phyloP scores from a whole-genome alignment of 345 rosid species.

The Salix caprea region DNA sequence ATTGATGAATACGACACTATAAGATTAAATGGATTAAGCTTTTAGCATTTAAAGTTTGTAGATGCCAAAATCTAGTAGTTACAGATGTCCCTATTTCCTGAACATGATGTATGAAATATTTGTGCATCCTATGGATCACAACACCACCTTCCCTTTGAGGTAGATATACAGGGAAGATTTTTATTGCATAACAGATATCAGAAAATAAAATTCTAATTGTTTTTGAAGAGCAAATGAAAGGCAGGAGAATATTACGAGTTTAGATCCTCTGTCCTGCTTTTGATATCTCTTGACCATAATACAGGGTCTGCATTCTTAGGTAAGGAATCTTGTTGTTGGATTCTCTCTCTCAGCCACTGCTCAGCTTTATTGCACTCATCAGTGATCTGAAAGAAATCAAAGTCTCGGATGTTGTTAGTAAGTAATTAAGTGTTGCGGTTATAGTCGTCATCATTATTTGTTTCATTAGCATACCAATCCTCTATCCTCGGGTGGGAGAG shows the following conservation, averaged over 20 bases:
- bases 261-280: slow-evolving; percentile 46
- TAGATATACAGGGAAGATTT: not conserved
- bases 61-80: too few species aligned
- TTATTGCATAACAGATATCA: not conserved
- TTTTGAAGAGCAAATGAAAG: not conserved
- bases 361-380: slow-evolving; percentile 63
- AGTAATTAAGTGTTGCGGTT: not conserved
- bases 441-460: slow-evolving; percentile 3
- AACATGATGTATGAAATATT: not conserved
- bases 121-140: not conserved
- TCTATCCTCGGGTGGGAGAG: slow-evolving; percentile 48
- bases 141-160: not conserved
- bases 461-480: slow-evolving; percentile 36
- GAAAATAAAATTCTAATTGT: not conserved
- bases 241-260: slow-evolving; percentile 30
- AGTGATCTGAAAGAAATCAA: slow-evolving; percentile 37
- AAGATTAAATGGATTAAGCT: not conserved
- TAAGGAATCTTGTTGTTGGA: slow-evolving; percentile 41
- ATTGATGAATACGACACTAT: not conserved
- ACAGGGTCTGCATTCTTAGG: slow-evolving; percentile 49
- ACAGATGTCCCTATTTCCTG: not conserved
- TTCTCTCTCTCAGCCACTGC: slow-evolving; percentile 64
- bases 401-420: not conserved
- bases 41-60: too few species aligned
- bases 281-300: slow-evolving; percentile 61